These are phyloP conservation scores for Candida boidinii DNA, from an alignment of 805 yeast genomes.

Conservation along the genomic window DNA sequence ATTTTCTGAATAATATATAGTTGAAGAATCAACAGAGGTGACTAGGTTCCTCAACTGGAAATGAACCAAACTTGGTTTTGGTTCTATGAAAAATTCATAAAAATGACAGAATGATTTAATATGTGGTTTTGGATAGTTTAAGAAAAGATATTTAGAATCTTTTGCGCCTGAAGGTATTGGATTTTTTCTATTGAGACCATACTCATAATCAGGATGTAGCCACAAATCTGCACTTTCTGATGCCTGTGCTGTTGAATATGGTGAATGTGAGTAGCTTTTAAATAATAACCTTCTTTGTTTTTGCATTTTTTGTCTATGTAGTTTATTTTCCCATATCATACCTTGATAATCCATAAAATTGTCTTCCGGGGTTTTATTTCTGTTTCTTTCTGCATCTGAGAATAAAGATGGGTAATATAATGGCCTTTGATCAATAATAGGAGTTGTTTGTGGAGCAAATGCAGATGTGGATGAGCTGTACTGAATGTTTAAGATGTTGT, in stretches of 20 bases:
- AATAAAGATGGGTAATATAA: too few species aligned
- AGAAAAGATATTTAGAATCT: not conserved
- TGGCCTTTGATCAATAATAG: too few species aligned
- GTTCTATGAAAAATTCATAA: slow-evolving; percentile 30
- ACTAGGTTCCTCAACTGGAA: slow-evolving; percentile 49
- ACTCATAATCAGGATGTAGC: too few species aligned
- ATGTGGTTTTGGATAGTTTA: slow-evolving; percentile 6
- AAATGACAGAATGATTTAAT: slow-evolving; percentile 27
- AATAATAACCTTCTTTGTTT: slow-evolving; percentile 14
- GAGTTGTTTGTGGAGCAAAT: too few species aligned
- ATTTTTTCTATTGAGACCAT: not conserved
- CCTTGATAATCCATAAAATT: slow-evolving; percentile 22
- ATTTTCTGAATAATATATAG: slow-evolving; percentile 15
- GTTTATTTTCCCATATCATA: slow-evolving; percentile 16
- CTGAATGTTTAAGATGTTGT: too few species aligned
- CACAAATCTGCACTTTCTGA: too few species aligned
- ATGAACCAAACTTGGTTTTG: slow-evolving; percentile 44
- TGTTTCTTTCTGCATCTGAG: slow-evolving; percentile 1
- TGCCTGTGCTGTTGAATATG: slow-evolving; percentile 15
- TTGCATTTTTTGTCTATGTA: slow-evolving; percentile 13
- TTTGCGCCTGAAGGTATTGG: slow-evolving; percentile 1
- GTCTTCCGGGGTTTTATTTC: not conserved
- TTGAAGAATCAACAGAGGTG: slow-evolving; percentile 25
- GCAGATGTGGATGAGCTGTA: too few species aligned
- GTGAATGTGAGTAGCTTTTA: slow-evolving; percentile 16